Evolutionary conservation across 2,329 filamentous ascomycete genomes (phyloP).

Genomic region (Colletotrichum sp.): DNA sequence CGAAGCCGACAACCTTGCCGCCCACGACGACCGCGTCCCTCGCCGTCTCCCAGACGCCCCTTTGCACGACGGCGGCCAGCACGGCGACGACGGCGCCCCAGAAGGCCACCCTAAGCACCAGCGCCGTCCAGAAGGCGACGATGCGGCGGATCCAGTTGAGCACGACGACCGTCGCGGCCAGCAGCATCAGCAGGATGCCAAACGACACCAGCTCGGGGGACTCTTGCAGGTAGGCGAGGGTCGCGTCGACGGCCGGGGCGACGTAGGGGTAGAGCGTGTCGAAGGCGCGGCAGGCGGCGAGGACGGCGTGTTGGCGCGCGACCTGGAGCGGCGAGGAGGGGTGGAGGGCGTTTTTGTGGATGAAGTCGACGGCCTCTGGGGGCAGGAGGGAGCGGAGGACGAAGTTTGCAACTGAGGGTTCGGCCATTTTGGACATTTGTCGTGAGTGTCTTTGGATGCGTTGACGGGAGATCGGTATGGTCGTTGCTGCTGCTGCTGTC

Average conservation of each 20-base stretch:
- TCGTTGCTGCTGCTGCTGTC: background rate
- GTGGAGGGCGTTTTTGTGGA: slow-evolving; percentile 54
- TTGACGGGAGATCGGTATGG: background rate
- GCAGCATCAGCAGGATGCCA: slow-evolving; percentile 55
- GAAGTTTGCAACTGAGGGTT: slow-evolving; percentile 31
- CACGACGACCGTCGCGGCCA: slow-evolving; percentile 68
- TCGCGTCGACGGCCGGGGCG: slow-evolving; percentile 46
- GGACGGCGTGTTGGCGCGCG: slow-evolving; percentile 37
- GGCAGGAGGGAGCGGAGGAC: slow-evolving; percentile 48
- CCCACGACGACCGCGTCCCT: slow-evolving; percentile 58
- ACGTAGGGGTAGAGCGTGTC: slow-evolving; percentile 44
- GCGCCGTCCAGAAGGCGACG: slow-evolving; percentile 77
- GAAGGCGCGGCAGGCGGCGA: slow-evolving; percentile 32
- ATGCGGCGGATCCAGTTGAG: slow-evolving; percentile 75
- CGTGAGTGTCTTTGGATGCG: background rate
- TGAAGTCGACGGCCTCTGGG: slow-evolving; percentile 45
- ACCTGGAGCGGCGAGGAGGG: slow-evolving; percentile 50
- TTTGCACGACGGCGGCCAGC: slow-evolving; percentile 64
- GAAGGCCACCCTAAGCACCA: slow-evolving; percentile 67
- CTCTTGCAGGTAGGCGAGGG: slow-evolving; percentile 36
- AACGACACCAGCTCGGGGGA: slow-evolving; percentile 48
- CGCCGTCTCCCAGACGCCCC: slow-evolving; percentile 69
- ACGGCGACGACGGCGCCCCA: slow-evolving; percentile 65
- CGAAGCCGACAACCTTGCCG: slow-evolving; percentile 50
- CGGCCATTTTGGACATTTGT: slow-evolving; percentile 30